Conservation (phyloP, 345 rosid species). For the Eucalyptus melliodora region DNA sequence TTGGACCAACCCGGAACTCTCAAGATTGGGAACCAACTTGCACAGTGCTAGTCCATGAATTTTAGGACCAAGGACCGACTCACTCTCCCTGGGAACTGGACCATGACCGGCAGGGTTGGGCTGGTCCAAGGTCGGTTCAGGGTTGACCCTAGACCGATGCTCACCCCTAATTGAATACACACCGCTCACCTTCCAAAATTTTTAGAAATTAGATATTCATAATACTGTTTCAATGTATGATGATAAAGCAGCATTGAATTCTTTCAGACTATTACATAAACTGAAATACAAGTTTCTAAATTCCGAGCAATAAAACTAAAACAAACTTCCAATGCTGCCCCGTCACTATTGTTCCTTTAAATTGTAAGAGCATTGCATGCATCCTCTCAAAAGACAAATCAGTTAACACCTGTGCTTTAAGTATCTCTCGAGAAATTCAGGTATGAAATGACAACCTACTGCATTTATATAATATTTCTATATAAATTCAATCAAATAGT, state of each 20-base stretch:
- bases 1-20: no score
- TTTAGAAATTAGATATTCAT: not conserved
- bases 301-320: not conserved
- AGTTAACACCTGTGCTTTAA: not conserved
- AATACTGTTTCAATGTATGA: not conserved
- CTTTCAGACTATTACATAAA: not conserved
- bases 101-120: no score
- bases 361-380: not conserved
- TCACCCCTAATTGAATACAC: not conserved
- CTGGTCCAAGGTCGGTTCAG: fast-evolving
- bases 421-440: not conserved
- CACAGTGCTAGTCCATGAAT: no score
- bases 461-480: not conserved
- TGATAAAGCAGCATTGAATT: not conserved
- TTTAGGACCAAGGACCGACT: no score
- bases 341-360: not conserved
- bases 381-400: not conserved
- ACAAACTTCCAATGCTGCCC: not conserved
- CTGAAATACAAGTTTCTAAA: not conserved
- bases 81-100: no score
- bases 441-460: not conserved
- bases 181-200: not conserved
- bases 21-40: no score
- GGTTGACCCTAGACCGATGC: no score
- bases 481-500: not conserved